These are phyloP conservation scores for Dichotomocladium elegans DNA, from an alignment of 371 early-diverging fungal genomes.

Conservation along the genomic window DNA sequence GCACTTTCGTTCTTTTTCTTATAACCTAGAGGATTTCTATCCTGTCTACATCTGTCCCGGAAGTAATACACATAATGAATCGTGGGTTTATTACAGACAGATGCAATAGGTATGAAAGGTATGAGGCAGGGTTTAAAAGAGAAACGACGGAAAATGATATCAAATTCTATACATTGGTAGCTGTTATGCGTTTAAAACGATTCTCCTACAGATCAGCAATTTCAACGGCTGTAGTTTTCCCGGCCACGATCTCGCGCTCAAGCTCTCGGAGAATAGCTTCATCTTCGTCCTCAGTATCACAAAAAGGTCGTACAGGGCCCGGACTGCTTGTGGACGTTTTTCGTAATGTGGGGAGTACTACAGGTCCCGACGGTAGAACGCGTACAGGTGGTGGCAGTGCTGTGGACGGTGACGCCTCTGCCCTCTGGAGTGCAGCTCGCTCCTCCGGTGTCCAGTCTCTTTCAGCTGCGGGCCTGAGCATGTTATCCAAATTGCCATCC, in stretches of 20 bases:
- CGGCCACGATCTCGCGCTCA: conserved; percentile 31
- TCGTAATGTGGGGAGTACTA: conserved; percentile 16
- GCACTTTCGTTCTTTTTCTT: too few relatives aligned
- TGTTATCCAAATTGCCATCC: neutral
- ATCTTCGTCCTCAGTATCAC: conserved; percentile 38
- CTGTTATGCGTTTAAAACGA: too few relatives aligned
- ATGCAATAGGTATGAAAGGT: too few relatives aligned
- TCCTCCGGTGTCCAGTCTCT: conserved; percentile 29
- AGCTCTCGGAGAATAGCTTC: conserved; percentile 29
- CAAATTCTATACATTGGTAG: too few relatives aligned
- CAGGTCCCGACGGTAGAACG: conserved; percentile 21
- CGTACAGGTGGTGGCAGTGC: conserved; percentile 15
- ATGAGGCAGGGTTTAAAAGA: too few relatives aligned
- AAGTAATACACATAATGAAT: too few relatives aligned
- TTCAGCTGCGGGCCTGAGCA: neutral
- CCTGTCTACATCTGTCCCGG: too few relatives aligned
- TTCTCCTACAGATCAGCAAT: neutral
- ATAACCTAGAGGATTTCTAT: too few relatives aligned
- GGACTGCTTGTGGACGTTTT: conserved; percentile 6
- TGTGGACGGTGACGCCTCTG: conserved; percentile 15
- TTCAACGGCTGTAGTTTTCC: conserved; percentile 18
- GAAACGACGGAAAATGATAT: too few relatives aligned
- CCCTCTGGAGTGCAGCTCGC: conserved; percentile 27
- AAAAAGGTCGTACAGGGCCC: conserved; percentile 23
- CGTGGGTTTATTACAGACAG: too few relatives aligned